Conservation (phyloP, 1,284 basidiomycete genomes). For the Cyathus olla region DNA sequence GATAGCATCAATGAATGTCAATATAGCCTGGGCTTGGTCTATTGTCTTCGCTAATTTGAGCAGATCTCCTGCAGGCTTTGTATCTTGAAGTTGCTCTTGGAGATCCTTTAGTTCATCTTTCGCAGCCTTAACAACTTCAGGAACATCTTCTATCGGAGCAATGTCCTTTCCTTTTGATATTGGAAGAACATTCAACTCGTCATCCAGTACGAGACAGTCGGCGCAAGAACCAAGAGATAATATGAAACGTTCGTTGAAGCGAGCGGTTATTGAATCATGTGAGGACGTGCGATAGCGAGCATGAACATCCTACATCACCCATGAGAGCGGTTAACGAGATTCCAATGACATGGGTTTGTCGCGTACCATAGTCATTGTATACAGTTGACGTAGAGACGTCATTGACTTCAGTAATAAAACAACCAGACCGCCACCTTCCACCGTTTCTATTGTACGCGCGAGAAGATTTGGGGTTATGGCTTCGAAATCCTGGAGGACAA, state of each 20-base stretch:
- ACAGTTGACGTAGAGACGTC: slow-evolving; percentile 93
- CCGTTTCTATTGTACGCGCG: slow-evolving; percentile 98
- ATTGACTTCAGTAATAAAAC: slow-evolving; percentile 96
- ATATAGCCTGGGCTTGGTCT: slow-evolving; percentile 92
- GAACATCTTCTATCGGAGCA: slow-evolving; percentile 67
- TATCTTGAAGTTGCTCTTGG: slow-evolving; percentile 85
- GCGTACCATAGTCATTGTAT: slow-evolving; percentile 95
- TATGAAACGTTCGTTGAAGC: slow-evolving; percentile 99
- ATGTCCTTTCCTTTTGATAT: slow-evolving; percentile 98
- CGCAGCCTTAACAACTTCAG: slow-evolving; percentile 55
- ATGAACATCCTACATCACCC: slow-evolving; percentile 89
- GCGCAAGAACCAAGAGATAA: slow-evolving; percentile 91
- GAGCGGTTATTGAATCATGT: slow-evolving; percentile 89
- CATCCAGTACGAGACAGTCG: slow-evolving; percentile 95
- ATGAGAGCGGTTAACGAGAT: too few relatives aligned
- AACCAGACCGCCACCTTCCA: slow-evolving; percentile 96
- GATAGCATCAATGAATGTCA: slow-evolving; percentile 95
- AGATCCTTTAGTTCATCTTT: slow-evolving; percentile 84
- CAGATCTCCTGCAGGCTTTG: slow-evolving; percentile 91
- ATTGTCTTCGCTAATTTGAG: slow-evolving; percentile 94
- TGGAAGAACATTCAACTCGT: slow-evolving; percentile 98
- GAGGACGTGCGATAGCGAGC: slow-evolving; percentile 92
- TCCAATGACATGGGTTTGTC: neutral
- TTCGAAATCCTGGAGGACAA: slow-evolving; percentile 98
- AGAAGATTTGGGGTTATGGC: slow-evolving; percentile 98